phyloP scores from a whole-genome alignment of 2,329 filamentous ascomycete species.

The Beauveria rudraprayagi region DNA sequence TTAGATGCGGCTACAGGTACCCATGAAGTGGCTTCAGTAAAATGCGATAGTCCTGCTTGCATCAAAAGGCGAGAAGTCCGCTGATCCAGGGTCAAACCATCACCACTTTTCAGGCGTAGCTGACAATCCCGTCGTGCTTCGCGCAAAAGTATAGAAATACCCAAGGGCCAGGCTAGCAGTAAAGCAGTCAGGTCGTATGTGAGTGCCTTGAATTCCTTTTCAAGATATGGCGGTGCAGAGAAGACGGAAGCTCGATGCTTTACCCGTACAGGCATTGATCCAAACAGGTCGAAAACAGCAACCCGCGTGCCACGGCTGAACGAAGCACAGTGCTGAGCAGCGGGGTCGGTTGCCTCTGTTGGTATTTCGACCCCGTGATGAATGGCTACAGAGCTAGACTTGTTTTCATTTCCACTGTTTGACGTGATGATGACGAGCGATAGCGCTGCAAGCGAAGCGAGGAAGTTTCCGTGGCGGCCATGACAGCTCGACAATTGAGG shows the following conservation, averaged over 20 bases:
- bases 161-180: slow-evolving; percentile 59
- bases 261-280: slow-evolving; percentile 81
- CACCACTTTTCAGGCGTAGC: slow-evolving; percentile 27
- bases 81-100: slow-evolving; percentile 15
- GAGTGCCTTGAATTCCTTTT: slow-evolving; percentile 59
- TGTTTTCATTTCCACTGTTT: slow-evolving; percentile 50
- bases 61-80: slow-evolving; percentile 45
- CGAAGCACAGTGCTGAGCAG: slow-evolving; percentile 46
- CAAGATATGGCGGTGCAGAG: slow-evolving; percentile 40
- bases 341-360: slow-evolving; percentile 53
- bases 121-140: slow-evolving; percentile 37
- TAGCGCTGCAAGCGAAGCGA: slow-evolving; percentile 67
- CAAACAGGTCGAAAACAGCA: slow-evolving; percentile 73
- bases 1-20: slow-evolving; percentile 61
- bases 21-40: slow-evolving; percentile 51
- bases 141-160: slow-evolving; percentile 49
- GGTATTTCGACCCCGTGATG: slow-evolving; percentile 61
- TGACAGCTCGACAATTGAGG: slow-evolving; percentile 36
- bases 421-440: slow-evolving; percentile 74
- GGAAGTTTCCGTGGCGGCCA: slow-evolving; percentile 65
- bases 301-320: slow-evolving; percentile 66
- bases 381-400: slow-evolving; percentile 57
- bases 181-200: slow-evolving; percentile 52
- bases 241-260: slow-evolving; percentile 61
- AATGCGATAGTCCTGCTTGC: slow-evolving; percentile 57